Percentiles rank a stretch among this genome's conserved stretches.
These are phyloP conservation scores for Harringtonia aguacate DNA, from an alignment of 2,329 filamentous ascomycete species.

Conservation along the genomic window DNA sequence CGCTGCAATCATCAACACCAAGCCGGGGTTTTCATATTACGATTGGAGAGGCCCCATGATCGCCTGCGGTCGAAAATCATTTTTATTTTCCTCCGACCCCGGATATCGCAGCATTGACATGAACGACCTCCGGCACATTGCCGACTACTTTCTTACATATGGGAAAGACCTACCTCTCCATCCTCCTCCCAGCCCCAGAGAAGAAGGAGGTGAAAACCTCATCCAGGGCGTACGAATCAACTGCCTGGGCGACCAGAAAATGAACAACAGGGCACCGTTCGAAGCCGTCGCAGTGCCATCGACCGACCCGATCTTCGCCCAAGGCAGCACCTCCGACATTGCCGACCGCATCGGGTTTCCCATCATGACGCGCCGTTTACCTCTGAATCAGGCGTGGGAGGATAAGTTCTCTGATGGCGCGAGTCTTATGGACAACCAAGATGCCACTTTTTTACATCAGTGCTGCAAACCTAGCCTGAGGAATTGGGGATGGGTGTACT, in stretches of 20 bases:
- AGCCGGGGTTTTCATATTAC: too few relatives aligned
- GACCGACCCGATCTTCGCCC: background rate
- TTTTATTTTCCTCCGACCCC: too few relatives aligned
- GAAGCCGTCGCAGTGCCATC: too few relatives aligned
- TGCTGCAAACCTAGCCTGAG: background rate
- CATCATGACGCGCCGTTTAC: background rate
- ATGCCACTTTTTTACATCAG: background rate
- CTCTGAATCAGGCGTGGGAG: background rate
- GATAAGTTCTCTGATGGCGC: background rate
- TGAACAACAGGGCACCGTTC: too few relatives aligned
- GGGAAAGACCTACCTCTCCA: too few relatives aligned
- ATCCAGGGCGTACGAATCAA: too few relatives aligned
- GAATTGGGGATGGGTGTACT: background rate
- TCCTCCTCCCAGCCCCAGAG: too few relatives aligned
- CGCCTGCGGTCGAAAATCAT: too few relatives aligned
- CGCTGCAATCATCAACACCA: background rate
- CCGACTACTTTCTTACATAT: background rate
- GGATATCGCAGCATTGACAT: background rate
- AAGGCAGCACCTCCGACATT: background rate
- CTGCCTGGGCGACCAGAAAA: too few relatives aligned
- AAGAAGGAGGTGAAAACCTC: too few relatives aligned
- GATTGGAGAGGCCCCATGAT: too few relatives aligned
- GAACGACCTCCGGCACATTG: background rate
- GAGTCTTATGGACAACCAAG: background rate
- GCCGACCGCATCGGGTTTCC: background rate